phyloP scores from a whole-genome alignment of 805 yeast genomes.

The Saturnispora sanitii region DNA sequence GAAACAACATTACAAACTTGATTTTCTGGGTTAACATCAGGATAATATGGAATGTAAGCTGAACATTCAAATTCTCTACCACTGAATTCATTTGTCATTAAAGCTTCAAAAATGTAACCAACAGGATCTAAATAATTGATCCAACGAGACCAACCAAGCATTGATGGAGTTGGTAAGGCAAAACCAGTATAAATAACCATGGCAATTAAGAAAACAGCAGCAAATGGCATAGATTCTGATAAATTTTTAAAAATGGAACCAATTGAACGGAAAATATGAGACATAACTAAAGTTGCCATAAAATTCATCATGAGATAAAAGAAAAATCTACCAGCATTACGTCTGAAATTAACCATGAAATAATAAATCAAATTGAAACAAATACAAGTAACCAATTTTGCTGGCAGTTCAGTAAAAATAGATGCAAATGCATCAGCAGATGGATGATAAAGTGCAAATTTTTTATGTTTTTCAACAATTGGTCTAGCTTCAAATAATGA shows the following conservation, averaged over 20 bases:
- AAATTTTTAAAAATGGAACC: constrained; percentile 40
- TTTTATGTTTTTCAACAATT: constrained; percentile 49
- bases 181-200: constrained; percentile 44
- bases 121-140: constrained; percentile 51
- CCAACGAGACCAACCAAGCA: constrained; percentile 62
- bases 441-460: constrained; percentile 48
- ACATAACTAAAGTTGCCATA: constrained; percentile 40
- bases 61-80: constrained; percentile 39
- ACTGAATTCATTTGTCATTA: constrained; percentile 49
- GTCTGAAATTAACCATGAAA: constrained; percentile 43
- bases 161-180: constrained; percentile 44
- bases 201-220: constrained; percentile 39
- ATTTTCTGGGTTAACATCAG: constrained; percentile 13
- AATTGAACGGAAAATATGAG: constrained; percentile 43
- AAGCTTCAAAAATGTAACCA: constrained; percentile 47
- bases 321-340: constrained; percentile 46
- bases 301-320: constrained; percentile 37
- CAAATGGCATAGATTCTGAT: constrained; percentile 50
- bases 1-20: constrained; percentile 39
- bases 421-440: constrained; percentile 53
- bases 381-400: constrained; percentile 35
- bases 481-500: constrained; percentile 45
- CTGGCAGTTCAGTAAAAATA: constrained; percentile 46
- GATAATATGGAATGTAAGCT: constrained; percentile 36
- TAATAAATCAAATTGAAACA: constrained; percentile 42